phyloP scores from a whole-genome alignment of 139 green algal species.

The Volvox reticuliferus region DNA sequence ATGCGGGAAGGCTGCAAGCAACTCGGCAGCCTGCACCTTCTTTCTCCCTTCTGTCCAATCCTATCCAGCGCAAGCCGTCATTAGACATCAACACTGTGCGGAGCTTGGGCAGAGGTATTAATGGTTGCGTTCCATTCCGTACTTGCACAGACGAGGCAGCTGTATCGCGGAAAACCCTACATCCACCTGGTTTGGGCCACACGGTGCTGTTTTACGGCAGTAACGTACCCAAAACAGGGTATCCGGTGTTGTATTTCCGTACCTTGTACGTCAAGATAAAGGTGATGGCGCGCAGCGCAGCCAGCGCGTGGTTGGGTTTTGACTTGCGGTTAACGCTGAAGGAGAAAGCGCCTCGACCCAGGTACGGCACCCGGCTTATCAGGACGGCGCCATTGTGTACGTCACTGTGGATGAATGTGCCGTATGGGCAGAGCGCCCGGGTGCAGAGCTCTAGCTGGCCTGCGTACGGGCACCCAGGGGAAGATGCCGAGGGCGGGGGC shows the following conservation, averaged over 20 bases:
- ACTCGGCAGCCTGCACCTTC: too few species aligned
- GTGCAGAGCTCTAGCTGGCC: constrained; percentile 19
- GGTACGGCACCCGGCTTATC: constrained; percentile 27
- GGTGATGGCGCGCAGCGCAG: constrained; percentile 7
- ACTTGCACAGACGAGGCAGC: too few species aligned
- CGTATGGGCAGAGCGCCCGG: background rate
- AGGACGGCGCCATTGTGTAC: background rate
- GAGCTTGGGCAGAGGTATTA: too few species aligned
- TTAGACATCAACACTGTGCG: too few species aligned
- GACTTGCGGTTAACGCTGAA: background rate
- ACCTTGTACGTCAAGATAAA: constrained; percentile 5
- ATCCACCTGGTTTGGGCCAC: too few species aligned
- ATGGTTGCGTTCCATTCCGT: too few species aligned
- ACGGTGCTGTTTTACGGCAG: too few species aligned
- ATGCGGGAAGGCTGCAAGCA: too few species aligned
- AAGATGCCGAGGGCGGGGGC: background rate
- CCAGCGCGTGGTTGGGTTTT: constrained; percentile 5
- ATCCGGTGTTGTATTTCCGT: background rate
- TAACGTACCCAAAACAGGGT: too few species aligned
- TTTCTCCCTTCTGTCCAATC: too few species aligned
- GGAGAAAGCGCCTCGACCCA: constrained; percentile 28
- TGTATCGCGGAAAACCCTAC: too few species aligned
- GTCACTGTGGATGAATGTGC: background rate
- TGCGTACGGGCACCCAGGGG: background rate
- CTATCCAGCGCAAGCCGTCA: too few species aligned